Evolutionary conservation across 306 rosid species (phyloP), one percentile per base, ranked within the genome.

Genomic region (Glycyrrhiza uralensis): DNA sequence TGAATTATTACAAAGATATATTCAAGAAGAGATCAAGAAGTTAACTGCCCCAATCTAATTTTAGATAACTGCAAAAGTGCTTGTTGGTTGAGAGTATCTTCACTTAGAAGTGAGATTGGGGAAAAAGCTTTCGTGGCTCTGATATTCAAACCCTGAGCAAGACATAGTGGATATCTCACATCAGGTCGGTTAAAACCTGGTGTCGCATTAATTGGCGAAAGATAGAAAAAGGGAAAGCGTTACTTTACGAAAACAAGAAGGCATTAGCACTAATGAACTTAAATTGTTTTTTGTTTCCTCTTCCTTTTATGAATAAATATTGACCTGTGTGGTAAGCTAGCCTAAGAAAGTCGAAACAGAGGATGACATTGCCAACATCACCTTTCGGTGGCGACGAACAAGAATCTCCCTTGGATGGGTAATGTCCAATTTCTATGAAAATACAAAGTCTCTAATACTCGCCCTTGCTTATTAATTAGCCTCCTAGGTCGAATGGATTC

Each of bases 101-200:
- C 45, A 23, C 87, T 77, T 77, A 33, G 74, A 88, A 88, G 93
- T 61, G 54, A 81, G 72, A 66, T 66, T 35, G 55, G 4, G 11
- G 7, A 14, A 39, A n/a, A 70, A 28, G 19, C 26, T 22, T 11
- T 13, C 39, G 6, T 29, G 24, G 6, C 64, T 42, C 59, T 2
- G 23, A 6, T 50, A 32, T 77, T 44, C 50, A 55, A 62, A 56
- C 45, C 7, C 52, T 18, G 17, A 64, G 9, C 23, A 5, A 66
- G 9, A 33, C 60, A 35, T 20, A 50, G 66, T 56, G 52, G 50
- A 45, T 51, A 42, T 52, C 15, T 33, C 5, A 52, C 13, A 69
- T 54, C 6, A 64, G 23, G 77, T 62, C 57, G 36, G 79, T 49
- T 61, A 75, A 55, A 46, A 33, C 38, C 23, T 45, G 20, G 15